Evolutionary conservation across 371 early-diverging fungal genomes (phyloP).

Genomic region (Ordospora pajunii): DNA sequence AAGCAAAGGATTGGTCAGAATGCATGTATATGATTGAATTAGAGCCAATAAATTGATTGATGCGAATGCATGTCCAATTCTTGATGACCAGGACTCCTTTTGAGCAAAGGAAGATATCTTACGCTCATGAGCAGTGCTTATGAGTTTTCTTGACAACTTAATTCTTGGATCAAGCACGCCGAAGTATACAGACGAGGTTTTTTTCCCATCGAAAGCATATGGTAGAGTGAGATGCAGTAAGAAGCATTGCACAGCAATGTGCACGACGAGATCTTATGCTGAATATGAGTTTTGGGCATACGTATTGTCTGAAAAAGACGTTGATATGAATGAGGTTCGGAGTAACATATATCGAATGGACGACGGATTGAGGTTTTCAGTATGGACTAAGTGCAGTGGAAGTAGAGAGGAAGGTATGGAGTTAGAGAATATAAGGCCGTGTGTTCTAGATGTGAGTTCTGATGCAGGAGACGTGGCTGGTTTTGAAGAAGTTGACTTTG

Average conservation of each 20-base stretch:
- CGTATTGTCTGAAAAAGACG: background rate
- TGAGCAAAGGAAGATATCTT: background rate
- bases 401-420: background rate
- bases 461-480: too few species aligned
- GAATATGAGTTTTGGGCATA: conserved; percentile 43
- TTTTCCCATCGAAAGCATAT: conserved; percentile 19
- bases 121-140: background rate
- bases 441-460: background rate
- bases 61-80: too few species aligned
- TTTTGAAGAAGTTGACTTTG: background rate
- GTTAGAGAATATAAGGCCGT: background rate
- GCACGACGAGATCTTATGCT: background rate
- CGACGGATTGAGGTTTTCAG: background rate
- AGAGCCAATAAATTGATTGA: too few species aligned
- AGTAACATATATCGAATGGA: conserved; percentile 6
- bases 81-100: background rate
- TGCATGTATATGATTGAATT: background rate
- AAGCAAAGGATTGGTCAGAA: background rate
- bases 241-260: conserved; percentile 33
- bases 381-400: conserved; percentile 22
- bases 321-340: conserved; percentile 10
- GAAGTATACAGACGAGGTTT: conserved; percentile 14
- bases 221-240: conserved; percentile 22
- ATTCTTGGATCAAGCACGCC: conserved; percentile 20
- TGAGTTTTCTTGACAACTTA: conserved; percentile 28